Conservation (phyloP, 352 stramenopile species). For the Phytopythium chamaehyphon region DNA sequence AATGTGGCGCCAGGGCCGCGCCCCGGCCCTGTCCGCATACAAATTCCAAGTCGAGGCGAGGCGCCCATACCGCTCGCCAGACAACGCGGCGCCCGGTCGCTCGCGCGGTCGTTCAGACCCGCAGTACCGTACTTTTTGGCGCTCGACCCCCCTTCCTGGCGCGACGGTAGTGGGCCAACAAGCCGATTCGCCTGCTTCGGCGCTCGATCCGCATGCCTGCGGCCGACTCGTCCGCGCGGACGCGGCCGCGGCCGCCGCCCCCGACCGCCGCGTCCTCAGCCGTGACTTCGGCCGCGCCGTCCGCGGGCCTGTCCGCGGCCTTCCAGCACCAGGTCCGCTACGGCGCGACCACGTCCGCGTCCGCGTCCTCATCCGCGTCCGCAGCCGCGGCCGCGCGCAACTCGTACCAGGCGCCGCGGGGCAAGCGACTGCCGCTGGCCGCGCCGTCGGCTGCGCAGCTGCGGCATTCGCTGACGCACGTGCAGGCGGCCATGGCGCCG, state of each 20-base stretch:
- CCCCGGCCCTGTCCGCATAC: too few species aligned
- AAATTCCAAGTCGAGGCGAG: too few species aligned
- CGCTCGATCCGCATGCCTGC: slow-evolving; percentile 23
- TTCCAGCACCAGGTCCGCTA: slow-evolving; percentile 31
- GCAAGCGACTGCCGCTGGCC: slow-evolving; percentile 21
- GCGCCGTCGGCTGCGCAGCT: slow-evolving; percentile 15
- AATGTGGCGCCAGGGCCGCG: too few species aligned
- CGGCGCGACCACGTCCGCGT: slow-evolving; percentile 6
- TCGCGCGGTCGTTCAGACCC: too few species aligned
- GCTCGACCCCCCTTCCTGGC: slow-evolving; percentile 17
- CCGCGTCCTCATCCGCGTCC: slow-evolving; percentile 6
- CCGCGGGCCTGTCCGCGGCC: slow-evolving; percentile 8
- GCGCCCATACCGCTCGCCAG: too few species aligned
- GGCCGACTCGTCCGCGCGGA: slow-evolving; percentile 28
- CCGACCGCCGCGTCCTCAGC: not conserved
- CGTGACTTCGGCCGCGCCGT: not conserved
- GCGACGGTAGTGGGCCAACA: slow-evolving; percentile 43
- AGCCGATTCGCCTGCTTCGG: too few species aligned
- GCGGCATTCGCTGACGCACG: slow-evolving; percentile 50
- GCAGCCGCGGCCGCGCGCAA: slow-evolving; percentile 10
- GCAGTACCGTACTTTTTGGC: slow-evolving; percentile 11
- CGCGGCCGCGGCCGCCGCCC: slow-evolving; percentile 20
- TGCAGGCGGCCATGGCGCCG: slow-evolving; percentile 24
- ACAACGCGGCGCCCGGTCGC: too few species aligned
- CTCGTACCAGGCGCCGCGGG: slow-evolving; percentile 33